phyloP scores from a whole-genome alignment of 164 flowering plant genomes.

The Nelumbo lutea region DNA sequence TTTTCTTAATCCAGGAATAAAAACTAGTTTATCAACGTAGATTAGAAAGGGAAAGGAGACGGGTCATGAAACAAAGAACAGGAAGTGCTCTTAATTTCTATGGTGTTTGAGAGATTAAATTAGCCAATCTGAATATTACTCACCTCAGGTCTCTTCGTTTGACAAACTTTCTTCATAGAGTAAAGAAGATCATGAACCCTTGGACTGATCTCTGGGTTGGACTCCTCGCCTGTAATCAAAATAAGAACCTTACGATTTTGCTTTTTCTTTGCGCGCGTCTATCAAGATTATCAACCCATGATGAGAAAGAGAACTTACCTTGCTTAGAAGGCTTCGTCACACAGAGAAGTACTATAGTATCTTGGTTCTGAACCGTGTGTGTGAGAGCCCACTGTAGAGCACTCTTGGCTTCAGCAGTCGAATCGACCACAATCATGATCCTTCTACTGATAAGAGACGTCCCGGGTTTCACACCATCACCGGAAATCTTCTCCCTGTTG shows the following conservation, averaged over 20 bases:
- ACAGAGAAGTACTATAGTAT: slow-evolving; percentile 54
- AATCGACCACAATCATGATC: slow-evolving; percentile 80
- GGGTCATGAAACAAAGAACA: too few relatives aligned
- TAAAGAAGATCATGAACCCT: slow-evolving; percentile 42
- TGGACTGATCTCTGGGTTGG: slow-evolving; percentile 31
- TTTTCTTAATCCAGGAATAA: too few relatives aligned
- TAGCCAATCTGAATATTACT: slow-evolving; percentile 1
- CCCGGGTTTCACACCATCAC: slow-evolving; percentile 15
- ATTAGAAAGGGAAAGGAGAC: too few relatives aligned
- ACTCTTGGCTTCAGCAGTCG: slow-evolving; percentile 58
- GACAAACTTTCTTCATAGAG: slow-evolving; percentile 51
- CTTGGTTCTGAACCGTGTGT: slow-evolving; percentile 68
- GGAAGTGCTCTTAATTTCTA: not conserved
- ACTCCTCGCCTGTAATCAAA: slow-evolving; percentile 29
- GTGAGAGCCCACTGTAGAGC: slow-evolving; percentile 85
- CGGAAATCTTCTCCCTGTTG: slow-evolving; percentile 10
- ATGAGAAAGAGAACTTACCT: slow-evolving; percentile 27
- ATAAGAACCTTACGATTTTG: not conserved
- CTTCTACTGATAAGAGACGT: slow-evolving; percentile 34
- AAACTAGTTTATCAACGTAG: too few relatives aligned
- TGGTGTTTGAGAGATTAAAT: not conserved
- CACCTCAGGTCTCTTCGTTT: slow-evolving; percentile 72
- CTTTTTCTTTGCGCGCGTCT: not conserved
- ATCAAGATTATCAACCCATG: not conserved
- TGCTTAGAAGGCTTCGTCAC: slow-evolving; percentile 40